Evolutionary conservation across 352 stramenopile species (phyloP).

Genomic region (Phytophthora melonis): DNA sequence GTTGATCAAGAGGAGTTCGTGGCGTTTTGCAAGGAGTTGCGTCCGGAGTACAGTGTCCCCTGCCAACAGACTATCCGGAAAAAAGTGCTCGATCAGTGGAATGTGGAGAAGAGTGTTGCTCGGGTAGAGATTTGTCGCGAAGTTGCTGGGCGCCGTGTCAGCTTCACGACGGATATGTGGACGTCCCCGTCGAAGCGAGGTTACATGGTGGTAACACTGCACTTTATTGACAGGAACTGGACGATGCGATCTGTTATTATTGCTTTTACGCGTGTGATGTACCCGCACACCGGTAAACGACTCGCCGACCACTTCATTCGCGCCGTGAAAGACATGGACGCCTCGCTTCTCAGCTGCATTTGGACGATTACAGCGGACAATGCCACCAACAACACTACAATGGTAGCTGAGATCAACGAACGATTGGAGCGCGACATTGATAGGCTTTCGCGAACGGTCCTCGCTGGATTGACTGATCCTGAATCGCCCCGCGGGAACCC

Average conservation of each 20-base stretch:
- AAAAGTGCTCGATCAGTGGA: conserved; percentile 9
- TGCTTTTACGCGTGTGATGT: conserved; percentile 17
- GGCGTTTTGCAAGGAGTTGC: neutral
- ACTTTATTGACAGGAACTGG: conserved; percentile 31
- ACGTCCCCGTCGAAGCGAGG: conserved; percentile 14
- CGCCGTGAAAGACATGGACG: neutral
- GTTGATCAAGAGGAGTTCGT: conserved; percentile 11
- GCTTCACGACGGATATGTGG: conserved; percentile 35
- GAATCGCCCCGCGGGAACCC: neutral
- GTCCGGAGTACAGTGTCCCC: conserved; percentile 11
- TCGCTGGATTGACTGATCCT: neutral
- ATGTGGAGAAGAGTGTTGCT: neutral
- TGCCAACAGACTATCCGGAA: conserved; percentile 7
- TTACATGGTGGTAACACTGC: conserved; percentile 28
- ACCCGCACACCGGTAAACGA: neutral
- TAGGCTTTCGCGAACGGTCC: neutral
- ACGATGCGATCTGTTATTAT: conserved; percentile 21
- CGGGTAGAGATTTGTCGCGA: conserved; percentile 6
- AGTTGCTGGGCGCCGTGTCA: conserved; percentile 2
- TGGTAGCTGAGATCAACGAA: neutral
- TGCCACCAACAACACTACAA: neutral
- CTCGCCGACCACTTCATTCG: neutral
- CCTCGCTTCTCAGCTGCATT: neutral
- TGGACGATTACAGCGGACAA: neutral
- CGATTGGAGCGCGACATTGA: neutral